A percentile compares a stretch with the other conserved stretches of the same genome.
These are phyloP conservation scores for Claviceps monticola DNA, from an alignment of 2,329 filamentous ascomycete genomes.

Conservation along the genomic window DNA sequence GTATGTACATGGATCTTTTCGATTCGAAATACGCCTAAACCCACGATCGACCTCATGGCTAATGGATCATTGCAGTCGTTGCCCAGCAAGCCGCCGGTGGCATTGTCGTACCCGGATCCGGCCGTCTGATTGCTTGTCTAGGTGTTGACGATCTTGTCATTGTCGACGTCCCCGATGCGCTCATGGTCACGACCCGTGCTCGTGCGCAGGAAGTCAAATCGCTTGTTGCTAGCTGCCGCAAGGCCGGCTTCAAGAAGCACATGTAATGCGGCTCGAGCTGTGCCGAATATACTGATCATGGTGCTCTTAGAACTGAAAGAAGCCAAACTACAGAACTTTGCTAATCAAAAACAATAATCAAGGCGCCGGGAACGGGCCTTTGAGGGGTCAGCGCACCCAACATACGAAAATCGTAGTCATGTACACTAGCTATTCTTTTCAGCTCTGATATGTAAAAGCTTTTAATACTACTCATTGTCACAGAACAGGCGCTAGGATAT, in stretches of 20 bases:
- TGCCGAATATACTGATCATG: neutral
- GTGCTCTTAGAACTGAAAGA: too few relatives aligned
- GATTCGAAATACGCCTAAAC: neutral
- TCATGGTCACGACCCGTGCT: conserved; percentile 15
- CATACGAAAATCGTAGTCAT: neutral
- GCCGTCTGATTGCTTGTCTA: conserved; percentile 13
- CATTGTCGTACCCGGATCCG: conserved; percentile 13
- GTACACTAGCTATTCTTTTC: conserved; percentile 1
- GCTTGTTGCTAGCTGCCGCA: conserved; percentile 13
- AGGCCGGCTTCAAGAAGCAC: conserved; percentile 11
- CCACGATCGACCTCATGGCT: neutral
- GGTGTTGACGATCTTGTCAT: conserved; percentile 15
- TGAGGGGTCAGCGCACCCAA: neutral
- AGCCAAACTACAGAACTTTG: neutral
- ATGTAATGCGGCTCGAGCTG: conserved; percentile 6
- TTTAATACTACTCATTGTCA: neutral
- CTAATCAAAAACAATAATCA: neutral
- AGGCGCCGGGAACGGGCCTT: neutral
- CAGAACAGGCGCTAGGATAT: too few relatives aligned
- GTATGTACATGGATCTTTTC: conserved; percentile 3
- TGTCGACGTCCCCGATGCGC: conserved; percentile 14
- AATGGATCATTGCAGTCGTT: conserved; percentile 7
- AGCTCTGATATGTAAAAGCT: neutral
- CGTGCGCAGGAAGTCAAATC: conserved; percentile 16
- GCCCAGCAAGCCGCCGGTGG: conserved; percentile 14